These are phyloP conservation scores for Neovahlkampfia damariscottae DNA, from an alignment of 78 protist species.

Conservation along the genomic window DNA sequence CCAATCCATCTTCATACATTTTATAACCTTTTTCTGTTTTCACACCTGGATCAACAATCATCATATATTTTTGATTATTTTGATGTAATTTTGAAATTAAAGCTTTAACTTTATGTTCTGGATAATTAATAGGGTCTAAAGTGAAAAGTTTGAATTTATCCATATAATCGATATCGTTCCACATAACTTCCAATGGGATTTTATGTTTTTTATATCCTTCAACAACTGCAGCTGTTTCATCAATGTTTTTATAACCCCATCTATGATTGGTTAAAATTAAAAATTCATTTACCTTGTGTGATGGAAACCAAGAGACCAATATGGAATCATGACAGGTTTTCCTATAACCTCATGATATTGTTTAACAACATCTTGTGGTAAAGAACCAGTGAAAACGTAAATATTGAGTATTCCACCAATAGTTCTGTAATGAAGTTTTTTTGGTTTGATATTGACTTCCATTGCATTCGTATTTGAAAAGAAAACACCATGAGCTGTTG, in stretches of 20 bases:
- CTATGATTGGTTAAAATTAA: no score
- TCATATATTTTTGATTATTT: slow-evolving; percentile 53
- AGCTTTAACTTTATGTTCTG: slow-evolving; percentile 35
- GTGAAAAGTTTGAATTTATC: slow-evolving; percentile 75
- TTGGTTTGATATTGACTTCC: background rate
- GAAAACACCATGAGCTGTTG: background rate
- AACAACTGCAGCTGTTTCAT: slow-evolving; percentile 46
- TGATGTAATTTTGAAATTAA: background rate
- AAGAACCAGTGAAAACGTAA: background rate
- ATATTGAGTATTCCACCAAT: background rate
- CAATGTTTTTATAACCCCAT: slow-evolving; percentile 88
- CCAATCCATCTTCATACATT: slow-evolving; percentile 67
- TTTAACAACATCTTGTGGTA: background rate
- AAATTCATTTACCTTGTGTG: no score
- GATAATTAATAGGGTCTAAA: slow-evolving; percentile 46
- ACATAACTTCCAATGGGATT: slow-evolving; percentile 92
- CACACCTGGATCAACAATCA: slow-evolving; percentile 97
- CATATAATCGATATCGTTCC: slow-evolving; percentile 99
- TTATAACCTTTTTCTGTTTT: slow-evolving; percentile 63
- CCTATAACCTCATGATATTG: background rate
- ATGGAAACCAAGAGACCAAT: background rate
- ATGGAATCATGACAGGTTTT: background rate
- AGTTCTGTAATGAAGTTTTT: background rate
- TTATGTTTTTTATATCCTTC: slow-evolving; percentile 57
- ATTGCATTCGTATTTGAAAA: background rate